phyloP scores from a whole-genome alignment of 495 filamentous ascomycete species.

The Penicillium alfredii region DNA sequence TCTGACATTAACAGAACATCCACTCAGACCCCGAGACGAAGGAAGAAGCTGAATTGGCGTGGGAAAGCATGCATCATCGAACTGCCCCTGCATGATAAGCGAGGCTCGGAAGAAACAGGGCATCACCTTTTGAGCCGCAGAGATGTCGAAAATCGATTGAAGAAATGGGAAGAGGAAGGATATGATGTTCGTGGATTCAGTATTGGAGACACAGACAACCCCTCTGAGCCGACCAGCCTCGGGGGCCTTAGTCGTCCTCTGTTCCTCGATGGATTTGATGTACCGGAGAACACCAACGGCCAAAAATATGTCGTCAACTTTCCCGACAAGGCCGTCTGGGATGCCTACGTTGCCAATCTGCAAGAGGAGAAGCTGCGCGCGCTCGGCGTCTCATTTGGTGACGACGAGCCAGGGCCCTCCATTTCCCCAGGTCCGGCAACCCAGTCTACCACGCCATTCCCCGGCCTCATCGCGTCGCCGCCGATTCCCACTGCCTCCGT shows the following conservation, averaged over 20 bases:
- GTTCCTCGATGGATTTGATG: constrained; percentile 63
- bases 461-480: constrained; percentile 51
- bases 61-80: constrained; percentile 68
- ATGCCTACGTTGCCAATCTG: constrained; percentile 70
- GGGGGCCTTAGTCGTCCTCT: constrained; percentile 61
- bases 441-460: constrained; percentile 48
- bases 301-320: constrained; percentile 59
- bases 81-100: constrained; percentile 63
- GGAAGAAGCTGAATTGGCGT: constrained; percentile 53
- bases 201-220: constrained; percentile 41
- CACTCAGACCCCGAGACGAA: constrained; percentile 26
- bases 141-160: constrained; percentile 60
- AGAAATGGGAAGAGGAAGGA: constrained; percentile 66
- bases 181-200: constrained; percentile 72
- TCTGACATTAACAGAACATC: constrained; percentile 15
- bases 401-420: constrained; percentile 59
- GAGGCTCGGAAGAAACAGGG: constrained; percentile 49
- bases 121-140: constrained; percentile 52
- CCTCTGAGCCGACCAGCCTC: constrained; percentile 21
- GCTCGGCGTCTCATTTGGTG: constrained; percentile 74
- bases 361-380: constrained; percentile 87
- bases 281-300: constrained; percentile 46
- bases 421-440: constrained; percentile 72
- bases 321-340: constrained; percentile 75
- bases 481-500: constrained; percentile 47